Evolutionary conservation across 2,329 filamentous ascomycete species (phyloP).

Genomic region (Stagonosporopsis cucurbitacearum): DNA sequence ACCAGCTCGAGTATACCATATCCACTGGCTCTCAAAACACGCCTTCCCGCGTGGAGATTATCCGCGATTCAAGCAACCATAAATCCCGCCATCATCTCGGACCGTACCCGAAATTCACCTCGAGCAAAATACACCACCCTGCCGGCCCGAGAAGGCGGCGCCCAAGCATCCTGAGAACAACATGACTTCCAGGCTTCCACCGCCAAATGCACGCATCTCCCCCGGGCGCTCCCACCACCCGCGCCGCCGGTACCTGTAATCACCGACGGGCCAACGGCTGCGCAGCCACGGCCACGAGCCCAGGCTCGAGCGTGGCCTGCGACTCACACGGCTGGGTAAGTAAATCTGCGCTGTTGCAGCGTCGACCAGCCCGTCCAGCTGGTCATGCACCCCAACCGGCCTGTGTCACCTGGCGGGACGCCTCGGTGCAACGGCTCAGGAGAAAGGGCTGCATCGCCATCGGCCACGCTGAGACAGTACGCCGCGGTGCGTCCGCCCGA

Average conservation of each 20-base stretch:
- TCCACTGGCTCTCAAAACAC: neutral
- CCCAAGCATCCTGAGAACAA: too few relatives aligned
- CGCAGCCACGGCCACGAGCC: neutral
- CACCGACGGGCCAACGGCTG: slow-evolving; percentile 8
- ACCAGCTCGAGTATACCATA: slow-evolving; percentile 1
- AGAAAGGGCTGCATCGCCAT: neutral
- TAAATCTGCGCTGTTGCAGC: too few relatives aligned
- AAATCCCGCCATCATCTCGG: slow-evolving; percentile 7
- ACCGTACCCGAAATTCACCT: too few relatives aligned
- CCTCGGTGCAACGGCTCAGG: slow-evolving; percentile 6
- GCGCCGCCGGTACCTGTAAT: slow-evolving; percentile 18
- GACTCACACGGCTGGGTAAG: too few relatives aligned
- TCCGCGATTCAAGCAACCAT: slow-evolving; percentile 3
- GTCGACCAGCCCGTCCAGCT: neutral
- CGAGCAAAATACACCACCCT: neutral
- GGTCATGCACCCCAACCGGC: slow-evolving; percentile 17
- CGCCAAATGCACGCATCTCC: slow-evolving; percentile 10
- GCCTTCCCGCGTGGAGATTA: neutral
- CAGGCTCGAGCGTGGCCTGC: slow-evolving; percentile 1
- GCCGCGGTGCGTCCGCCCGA: neutral
- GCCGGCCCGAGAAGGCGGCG: slow-evolving; percentile 9
- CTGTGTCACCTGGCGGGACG: slow-evolving; percentile 9
- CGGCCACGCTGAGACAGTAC: neutral
- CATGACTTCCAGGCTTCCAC: too few relatives aligned
- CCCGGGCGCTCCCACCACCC: slow-evolving; percentile 6